Evolutionary conservation across 352 stramenopile species (phyloP).

Genomic region (Pythium aquatile): DNA sequence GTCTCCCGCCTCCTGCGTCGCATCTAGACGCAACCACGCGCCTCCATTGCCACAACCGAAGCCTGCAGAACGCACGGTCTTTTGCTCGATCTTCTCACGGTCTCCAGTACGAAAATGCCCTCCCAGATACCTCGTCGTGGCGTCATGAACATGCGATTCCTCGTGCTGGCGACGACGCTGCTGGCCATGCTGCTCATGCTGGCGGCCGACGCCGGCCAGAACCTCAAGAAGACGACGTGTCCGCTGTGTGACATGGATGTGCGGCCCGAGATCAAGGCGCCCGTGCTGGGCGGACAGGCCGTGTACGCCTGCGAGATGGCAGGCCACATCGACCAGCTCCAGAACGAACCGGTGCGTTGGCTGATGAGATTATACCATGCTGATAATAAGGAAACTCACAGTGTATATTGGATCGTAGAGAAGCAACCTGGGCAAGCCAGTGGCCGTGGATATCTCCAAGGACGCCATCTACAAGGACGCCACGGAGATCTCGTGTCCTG

Average conservation of each 20-base stretch:
- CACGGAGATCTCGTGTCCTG: conserved; percentile 72
- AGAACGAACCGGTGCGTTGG: conserved; percentile 62
- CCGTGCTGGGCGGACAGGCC: conserved; percentile 64
- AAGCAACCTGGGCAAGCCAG: conserved; percentile 43
- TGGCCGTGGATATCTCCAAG: conserved; percentile 49
- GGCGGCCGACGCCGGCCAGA: conserved; percentile 26
- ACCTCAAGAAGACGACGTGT: conserved; percentile 55
- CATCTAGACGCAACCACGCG: neutral
- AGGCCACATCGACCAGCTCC: conserved; percentile 59
- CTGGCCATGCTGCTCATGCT: conserved; percentile 17
- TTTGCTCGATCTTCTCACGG: neutral
- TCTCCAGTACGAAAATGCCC: neutral
- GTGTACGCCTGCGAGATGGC: conserved; percentile 83
- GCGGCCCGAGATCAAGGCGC: conserved; percentile 49
- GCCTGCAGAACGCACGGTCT: neutral
- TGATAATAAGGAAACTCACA: neutral
- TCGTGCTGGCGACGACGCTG: conserved; percentile 13
- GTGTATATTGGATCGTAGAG: conserved; percentile 21
- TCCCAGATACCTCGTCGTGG: neutral
- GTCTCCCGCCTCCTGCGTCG: neutral
- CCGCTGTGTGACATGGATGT: conserved; percentile 74
- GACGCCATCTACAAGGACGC: conserved; percentile 62
- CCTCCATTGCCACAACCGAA: neutral
- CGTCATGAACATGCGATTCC: neutral
- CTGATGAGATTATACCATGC: neutral